Conservation (phyloP, 768 basidiomycete species). For the Leccinum aurantiacum region DNA sequence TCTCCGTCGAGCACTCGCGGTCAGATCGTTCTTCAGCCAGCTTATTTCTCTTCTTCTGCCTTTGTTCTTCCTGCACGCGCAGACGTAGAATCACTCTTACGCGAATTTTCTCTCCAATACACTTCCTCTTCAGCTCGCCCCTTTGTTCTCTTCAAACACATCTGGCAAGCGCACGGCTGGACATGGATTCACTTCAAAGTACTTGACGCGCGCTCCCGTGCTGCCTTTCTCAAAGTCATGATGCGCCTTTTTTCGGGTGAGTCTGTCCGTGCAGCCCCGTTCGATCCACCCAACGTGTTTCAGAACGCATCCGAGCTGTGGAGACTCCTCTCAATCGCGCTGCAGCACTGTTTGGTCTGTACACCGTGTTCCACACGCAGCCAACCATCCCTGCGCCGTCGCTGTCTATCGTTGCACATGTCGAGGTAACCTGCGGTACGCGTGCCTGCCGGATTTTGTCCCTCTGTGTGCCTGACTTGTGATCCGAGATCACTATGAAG, state of each 20-base stretch:
- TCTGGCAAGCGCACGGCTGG: constrained; percentile 74
- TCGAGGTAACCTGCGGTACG: constrained; percentile 62
- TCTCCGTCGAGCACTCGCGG: constrained; percentile 61
- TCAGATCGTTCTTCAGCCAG: constrained; percentile 64
- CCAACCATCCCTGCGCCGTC: constrained; percentile 52
- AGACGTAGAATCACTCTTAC: constrained; percentile 58
- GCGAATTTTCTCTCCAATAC: constrained; percentile 54
- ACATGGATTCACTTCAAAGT: constrained; percentile 73
- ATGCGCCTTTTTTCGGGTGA: constrained; percentile 67
- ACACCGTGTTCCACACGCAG: constrained; percentile 70
- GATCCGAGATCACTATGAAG: constrained; percentile 53
- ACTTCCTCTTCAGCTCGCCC: constrained; percentile 39
- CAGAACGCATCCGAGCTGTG: constrained; percentile 54
- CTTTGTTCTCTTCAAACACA: constrained; percentile 66
- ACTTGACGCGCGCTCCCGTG: constrained; percentile 64
- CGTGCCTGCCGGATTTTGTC: background rate
- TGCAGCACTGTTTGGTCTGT: constrained; percentile 66
- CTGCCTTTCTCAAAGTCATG: constrained; percentile 58
- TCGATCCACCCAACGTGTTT: background rate
- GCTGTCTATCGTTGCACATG: constrained; percentile 49
- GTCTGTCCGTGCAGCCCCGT: constrained; percentile 12
- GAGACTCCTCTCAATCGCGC: constrained; percentile 56
- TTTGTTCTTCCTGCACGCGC: constrained; percentile 65
- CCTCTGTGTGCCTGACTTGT: constrained; percentile 5
- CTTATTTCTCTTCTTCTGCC: constrained; percentile 76